Percentiles rank a stretch among this genome's conserved stretches.
Evolutionary conservation across 1,284 basidiomycete genomes (phyloP).

Genomic region (Fistulina hepatica): DNA sequence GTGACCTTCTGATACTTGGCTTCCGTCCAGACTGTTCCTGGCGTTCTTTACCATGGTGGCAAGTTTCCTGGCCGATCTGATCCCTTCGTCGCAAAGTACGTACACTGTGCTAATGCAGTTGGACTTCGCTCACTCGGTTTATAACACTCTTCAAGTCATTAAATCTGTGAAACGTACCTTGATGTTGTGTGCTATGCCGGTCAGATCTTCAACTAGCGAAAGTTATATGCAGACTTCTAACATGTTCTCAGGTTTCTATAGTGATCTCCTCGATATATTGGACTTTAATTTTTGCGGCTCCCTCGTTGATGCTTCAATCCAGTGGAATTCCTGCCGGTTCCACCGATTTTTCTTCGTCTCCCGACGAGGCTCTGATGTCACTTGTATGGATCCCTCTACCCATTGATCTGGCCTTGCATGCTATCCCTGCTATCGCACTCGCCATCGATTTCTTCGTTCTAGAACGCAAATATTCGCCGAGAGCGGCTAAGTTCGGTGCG

Average conservation of each 20-base stretch:
- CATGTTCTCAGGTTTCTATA: constrained; percentile 38
- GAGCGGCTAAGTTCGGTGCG: constrained; percentile 33
- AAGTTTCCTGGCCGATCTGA: constrained; percentile 37
- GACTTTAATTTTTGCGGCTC: constrained; percentile 43
- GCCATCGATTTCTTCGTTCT: constrained; percentile 62
- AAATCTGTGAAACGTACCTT: constrained; percentile 38
- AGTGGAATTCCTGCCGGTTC: constrained; percentile 19
- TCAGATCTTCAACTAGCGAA: constrained; percentile 21
- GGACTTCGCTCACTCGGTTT: background rate
- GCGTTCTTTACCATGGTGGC: constrained; percentile 42
- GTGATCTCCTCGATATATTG: constrained; percentile 69
- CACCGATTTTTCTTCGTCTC: constrained; percentile 4
- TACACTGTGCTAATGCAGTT: constrained; percentile 5
- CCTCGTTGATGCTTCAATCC: constrained; percentile 39
- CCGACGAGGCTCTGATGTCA: constrained; percentile 23
- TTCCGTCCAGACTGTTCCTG: constrained; percentile 29
- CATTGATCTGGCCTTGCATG: constrained; percentile 61
- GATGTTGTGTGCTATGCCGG: constrained; percentile 53
- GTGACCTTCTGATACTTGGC: background rate
- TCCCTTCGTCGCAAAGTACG: constrained; percentile 37
- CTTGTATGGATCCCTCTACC: constrained; percentile 45
- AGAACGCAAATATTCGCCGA: constrained; percentile 47
- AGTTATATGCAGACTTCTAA: constrained; percentile 4
- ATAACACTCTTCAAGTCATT: background rate
- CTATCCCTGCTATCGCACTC: constrained; percentile 48